Evolutionary conservation across 768 basidiomycete species (phyloP).

Genomic region (Leccinum sublutescens): DNA sequence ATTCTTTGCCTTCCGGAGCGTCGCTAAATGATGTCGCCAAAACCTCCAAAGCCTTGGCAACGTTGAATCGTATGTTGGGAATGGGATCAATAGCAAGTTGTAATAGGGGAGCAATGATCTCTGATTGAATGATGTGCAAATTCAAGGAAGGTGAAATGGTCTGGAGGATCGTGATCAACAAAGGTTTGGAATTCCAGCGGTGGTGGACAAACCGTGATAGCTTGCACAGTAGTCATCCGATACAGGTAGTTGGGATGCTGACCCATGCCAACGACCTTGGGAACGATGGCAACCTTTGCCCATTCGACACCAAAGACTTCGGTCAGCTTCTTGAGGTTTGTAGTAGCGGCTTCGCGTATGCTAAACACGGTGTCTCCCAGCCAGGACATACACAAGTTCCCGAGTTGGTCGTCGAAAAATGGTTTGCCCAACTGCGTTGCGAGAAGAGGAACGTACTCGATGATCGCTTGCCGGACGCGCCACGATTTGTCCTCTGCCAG

Average conservation of each 20-base stretch:
- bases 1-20: conserved; percentile 66
- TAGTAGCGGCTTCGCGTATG: conserved; percentile 96
- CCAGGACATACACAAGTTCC: conserved; percentile 98
- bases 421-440: conserved; percentile 95
- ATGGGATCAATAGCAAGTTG: conserved; percentile 86
- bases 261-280: conserved; percentile 97
- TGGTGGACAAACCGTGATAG: conserved; percentile 75
- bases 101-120: conserved; percentile 81
- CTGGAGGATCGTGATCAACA: conserved; percentile 42
- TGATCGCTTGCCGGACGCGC: conserved; percentile 99
- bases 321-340: conserved; percentile 94
- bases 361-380: conserved; percentile 97
- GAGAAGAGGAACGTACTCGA: conserved; percentile 98
- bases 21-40: conserved; percentile 69
- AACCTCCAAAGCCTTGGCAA: conserved; percentile 91
- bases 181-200: not conserved
- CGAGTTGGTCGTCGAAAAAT: conserved; percentile 97
- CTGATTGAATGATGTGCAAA: conserved; percentile 76
- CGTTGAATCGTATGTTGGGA: conserved; percentile 99
- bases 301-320: conserved; percentile 99
- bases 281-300: conserved; percentile 91
- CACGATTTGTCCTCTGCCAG: conserved; percentile 99
- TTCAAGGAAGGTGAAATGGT: conserved; percentile 93
- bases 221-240: conserved; percentile 98
- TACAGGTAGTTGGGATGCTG: conserved; percentile 95